Base-by-base conservation (phyloP, 2,329 filamentous ascomycete genomes). In the Phialemonium atrogriseum region DNA sequence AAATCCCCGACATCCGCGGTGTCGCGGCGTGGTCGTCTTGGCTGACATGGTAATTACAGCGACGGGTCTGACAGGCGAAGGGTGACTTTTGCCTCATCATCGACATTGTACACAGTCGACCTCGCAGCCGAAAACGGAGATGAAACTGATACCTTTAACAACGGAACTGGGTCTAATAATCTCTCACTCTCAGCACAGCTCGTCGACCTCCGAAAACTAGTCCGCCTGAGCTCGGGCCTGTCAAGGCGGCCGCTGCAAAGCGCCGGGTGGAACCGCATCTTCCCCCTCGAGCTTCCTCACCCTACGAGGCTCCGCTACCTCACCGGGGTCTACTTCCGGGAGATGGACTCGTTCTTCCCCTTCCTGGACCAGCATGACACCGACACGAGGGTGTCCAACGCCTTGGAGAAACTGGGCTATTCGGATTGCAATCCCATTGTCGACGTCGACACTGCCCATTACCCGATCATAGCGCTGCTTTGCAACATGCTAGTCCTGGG, bases 291-390 rank as follows among this genome's bases (percentile, higher is more conserved):
- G n/a, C n/a, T 25, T 7, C 24, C 24, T 25, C 24, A 12, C 7
- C 24, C 24, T 7, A 12, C 24, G 24, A 25, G 24, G n/a, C n/a
- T 25, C 7, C 24, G 24, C 7, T 8, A 11, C 7, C 24, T 25
- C 7, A 8, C 15, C 7, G 24, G 15, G 7, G 15, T 25, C n/a
- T 25, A 25, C n/a, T 25, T 25, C 24, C 24, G 24, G 7, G 24
- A 25, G 24, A 25, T 25, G 24, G 24, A 25, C n/a, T 25, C 7
- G 15, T 25, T 25, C 24, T 25, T 25, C n/a, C 24, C 24, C n/a
- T 25, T 25, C 7, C 15, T 25, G 7, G 24, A 25, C 24, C n/a
- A 25, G n/a, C 7, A 12, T 8, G 24, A 25, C 24, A 25, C 24
- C 11, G 24, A 25, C 11, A 25, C 7, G n/a, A 12, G 24, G 15